phyloP scores from a whole-genome alignment of 2,329 filamentous ascomycete species.

The Aureobasidium pullulans region DNA sequence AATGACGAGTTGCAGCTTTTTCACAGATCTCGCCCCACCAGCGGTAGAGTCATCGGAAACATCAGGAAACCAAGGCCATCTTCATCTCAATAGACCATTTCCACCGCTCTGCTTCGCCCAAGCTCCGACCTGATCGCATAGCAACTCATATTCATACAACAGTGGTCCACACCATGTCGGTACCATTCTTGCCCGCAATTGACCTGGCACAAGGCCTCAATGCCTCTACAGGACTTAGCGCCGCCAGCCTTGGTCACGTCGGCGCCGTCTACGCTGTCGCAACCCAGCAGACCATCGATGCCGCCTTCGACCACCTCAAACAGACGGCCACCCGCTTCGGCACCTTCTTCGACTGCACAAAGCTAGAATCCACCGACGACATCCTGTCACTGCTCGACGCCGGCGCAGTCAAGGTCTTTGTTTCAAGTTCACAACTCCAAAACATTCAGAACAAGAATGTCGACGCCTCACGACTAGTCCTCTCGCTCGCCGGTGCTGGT shows the following conservation, averaged over 20 bases:
- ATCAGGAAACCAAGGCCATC: background rate
- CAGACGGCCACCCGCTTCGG: slow-evolving; percentile 48
- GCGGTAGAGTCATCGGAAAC: background rate
- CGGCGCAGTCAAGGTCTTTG: slow-evolving; percentile 79
- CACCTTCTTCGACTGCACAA: slow-evolving; percentile 70
- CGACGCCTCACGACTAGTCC: slow-evolving; percentile 49
- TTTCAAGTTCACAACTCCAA: slow-evolving; percentile 61
- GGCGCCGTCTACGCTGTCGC: slow-evolving; percentile 50
- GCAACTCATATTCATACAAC: background rate
- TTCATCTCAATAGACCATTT: background rate
- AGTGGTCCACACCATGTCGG: slow-evolving; percentile 29
- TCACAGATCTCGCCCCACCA: slow-evolving; percentile 2
- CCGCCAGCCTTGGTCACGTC: slow-evolving; percentile 49
- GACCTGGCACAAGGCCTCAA: slow-evolving; percentile 38
- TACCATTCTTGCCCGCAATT: slow-evolving; percentile 43
- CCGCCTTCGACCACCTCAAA: slow-evolving; percentile 47
- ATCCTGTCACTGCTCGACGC: slow-evolving; percentile 74
- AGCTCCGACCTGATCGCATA: background rate
- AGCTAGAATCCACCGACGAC: slow-evolving; percentile 61
- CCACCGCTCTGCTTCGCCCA: background rate
- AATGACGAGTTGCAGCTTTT: slow-evolving; percentile 8
- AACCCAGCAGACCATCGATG: slow-evolving; percentile 36
- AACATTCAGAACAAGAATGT: slow-evolving; percentile 47
- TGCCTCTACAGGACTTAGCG: slow-evolving; percentile 42
- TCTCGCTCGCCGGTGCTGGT: slow-evolving; percentile 41